Base-by-base conservation (phyloP, 2,329 filamentous ascomycete genomes). In the Sporothrix globosa region DNA sequence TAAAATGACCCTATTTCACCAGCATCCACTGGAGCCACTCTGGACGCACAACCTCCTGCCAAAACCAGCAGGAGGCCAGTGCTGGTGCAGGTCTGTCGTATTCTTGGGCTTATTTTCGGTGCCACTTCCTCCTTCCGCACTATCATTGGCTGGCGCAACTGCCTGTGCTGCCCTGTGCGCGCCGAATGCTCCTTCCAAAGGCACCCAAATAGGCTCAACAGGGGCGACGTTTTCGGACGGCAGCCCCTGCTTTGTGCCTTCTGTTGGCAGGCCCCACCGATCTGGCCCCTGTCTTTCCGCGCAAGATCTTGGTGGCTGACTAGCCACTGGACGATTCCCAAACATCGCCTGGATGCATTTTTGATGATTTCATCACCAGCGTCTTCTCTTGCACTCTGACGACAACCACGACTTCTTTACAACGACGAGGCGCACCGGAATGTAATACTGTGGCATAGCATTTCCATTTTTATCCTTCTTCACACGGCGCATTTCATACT, bases 191-290 rank as follows among this genome's bases (percentile, higher is more conserved):
- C 60, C 24, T 65, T 65, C 41, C 44, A 65, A 10, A 44, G 27
- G 41, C 41, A 14, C 41, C 10, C 10, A n/a, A 41, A 50, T 4
- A 17, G 34, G n/a, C 9, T 17, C 7, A 39, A 46, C 58, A 44
- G 44, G 60, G 24, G 58, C 58, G 58, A 61, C 58, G 58, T 46
- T 61, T 61, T 61, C 58, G 58, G 58, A 61, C 46, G 39, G 58
- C 39, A n/a, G 19, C 34, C 34, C 34, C 10, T 21, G 58, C 58
- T 21, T 39, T 60, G 3, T 60, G 46, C 19, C 46, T 19, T 48
- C 56, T 41, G 39, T 41, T n/a, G n/a, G n/a, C n/a, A n/a, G n/a
- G n/a, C n/a, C n/a, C n/a, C 39, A 19, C 56, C 5, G 54, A 39
- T 39, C 56, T 24, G 39, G 56, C 10, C 34, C 58, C 24, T 34